These are phyloP conservation scores for Globisporangium rhizosaccharum DNA, from an alignment of 352 stramenopile species.

Conservation along the genomic window DNA sequence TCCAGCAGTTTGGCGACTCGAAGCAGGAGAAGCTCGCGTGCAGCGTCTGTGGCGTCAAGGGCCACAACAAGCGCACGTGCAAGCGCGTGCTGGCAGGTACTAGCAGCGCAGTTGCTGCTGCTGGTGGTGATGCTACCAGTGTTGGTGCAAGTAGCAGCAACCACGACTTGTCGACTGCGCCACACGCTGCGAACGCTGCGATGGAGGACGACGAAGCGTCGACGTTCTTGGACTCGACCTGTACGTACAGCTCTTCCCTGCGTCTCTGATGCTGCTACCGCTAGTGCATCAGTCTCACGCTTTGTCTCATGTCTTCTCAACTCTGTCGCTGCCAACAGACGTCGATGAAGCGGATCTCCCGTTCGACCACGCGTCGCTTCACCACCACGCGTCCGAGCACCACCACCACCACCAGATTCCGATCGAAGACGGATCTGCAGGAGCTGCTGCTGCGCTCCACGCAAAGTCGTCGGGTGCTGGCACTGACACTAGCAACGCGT, in stretches of 20 bases:
- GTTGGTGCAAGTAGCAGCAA: background rate
- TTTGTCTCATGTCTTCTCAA: too few species aligned
- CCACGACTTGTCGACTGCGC: conserved; percentile 10
- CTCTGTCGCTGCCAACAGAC: background rate
- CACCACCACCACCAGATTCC: conserved; percentile 10
- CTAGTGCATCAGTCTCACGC: too few species aligned
- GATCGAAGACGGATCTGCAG: conserved; percentile 8
- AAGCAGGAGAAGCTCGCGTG: conserved; percentile 76
- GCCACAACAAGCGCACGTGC: conserved; percentile 83
- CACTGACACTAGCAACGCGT: background rate
- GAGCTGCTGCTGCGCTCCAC: conserved; percentile 1
- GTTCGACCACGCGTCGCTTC: conserved; percentile 13
- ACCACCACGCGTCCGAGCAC: conserved; percentile 2
- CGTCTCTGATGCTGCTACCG: background rate
- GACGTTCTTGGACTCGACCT: conserved; percentile 17
- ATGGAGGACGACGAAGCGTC: conserved; percentile 13
- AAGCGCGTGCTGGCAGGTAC: conserved; percentile 30
- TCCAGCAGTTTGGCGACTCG: conserved; percentile 61
- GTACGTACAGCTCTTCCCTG: conserved; percentile 4
- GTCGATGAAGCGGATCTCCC: conserved; percentile 17
- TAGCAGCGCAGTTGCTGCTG: background rate
- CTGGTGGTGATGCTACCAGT: background rate
- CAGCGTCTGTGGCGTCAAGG: conserved; percentile 76
- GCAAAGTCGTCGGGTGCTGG: background rate
- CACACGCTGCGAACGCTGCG: conserved; percentile 5